Conservation (phyloP, 1,139 yeast genomes). For the Tardiomyces depauwii region DNA sequence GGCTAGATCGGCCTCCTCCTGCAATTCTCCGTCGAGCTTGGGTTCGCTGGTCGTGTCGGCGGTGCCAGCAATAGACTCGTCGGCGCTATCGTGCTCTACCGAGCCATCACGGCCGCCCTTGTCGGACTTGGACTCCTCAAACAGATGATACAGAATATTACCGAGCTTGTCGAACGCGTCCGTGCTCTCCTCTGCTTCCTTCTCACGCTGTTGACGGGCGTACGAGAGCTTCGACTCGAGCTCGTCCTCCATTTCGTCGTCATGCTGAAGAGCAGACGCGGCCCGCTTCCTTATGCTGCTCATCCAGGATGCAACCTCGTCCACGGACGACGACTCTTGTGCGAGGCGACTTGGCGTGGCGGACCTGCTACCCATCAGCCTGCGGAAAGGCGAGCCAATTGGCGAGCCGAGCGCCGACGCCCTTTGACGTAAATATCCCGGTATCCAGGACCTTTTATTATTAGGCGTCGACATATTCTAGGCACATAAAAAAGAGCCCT, state of each 20-base stretch:
- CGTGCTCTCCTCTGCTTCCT: slow-evolving; percentile 23
- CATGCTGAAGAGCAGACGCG: slow-evolving; percentile 16
- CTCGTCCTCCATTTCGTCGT: slow-evolving; percentile 25
- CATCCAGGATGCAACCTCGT: slow-evolving; percentile 44
- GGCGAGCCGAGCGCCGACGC: neutral
- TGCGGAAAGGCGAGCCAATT: neutral
- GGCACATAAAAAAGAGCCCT: too few species aligned
- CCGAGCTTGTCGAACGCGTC: slow-evolving; percentile 33
- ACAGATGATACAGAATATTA: slow-evolving; percentile 5
- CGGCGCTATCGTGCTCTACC: too few species aligned
- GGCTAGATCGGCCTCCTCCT: too few species aligned
- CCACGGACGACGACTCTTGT: slow-evolving; percentile 7
- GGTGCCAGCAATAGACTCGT: too few species aligned
- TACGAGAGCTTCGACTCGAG: slow-evolving; percentile 31
- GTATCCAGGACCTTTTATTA: slow-evolving; percentile 1
- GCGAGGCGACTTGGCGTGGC: slow-evolving; percentile 5
- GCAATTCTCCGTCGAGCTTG: too few species aligned
- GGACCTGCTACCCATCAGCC: slow-evolving; percentile 1
- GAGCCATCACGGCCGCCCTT: too few species aligned
- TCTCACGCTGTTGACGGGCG: slow-evolving; percentile 22
- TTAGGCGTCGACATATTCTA: slow-evolving; percentile 3
- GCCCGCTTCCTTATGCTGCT: slow-evolving; percentile 36
- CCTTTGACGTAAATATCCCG: neutral
- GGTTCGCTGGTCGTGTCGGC: too few species aligned
- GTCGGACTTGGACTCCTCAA: neutral